Conservation (phyloP, 768 basidiomycete species). For the Termitomyces eurrhizus region DNA sequence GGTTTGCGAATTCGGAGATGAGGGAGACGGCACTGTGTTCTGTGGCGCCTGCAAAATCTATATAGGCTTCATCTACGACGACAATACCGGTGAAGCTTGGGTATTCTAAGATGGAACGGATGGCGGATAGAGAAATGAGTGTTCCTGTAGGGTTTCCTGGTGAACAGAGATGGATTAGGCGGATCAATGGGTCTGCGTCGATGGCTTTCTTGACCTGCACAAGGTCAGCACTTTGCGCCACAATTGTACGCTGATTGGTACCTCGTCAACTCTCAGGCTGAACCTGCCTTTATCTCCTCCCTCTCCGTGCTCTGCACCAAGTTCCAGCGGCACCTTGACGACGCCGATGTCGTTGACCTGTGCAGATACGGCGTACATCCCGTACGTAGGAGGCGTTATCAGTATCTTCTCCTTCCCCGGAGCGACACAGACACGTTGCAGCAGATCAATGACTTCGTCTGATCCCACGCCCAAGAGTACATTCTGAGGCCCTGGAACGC, state of each 20-base stretch:
- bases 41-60: slow-evolving; percentile 73
- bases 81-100: slow-evolving; percentile 86
- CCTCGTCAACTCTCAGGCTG: slow-evolving; percentile 70
- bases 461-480: slow-evolving; percentile 96
- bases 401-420: slow-evolving; percentile 82
- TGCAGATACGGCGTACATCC: slow-evolving; percentile 95
- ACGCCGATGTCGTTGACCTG: slow-evolving; percentile 91
- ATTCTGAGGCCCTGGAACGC: slow-evolving; percentile 56
- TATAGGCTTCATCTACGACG: slow-evolving; percentile 95
- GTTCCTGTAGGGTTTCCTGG: slow-evolving; percentile 98
- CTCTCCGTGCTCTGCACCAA: slow-evolving; percentile 58
- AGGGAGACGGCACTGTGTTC: slow-evolving; percentile 64
- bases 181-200: slow-evolving; percentile 70
- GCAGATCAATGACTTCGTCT: slow-evolving; percentile 93
- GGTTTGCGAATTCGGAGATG: slow-evolving; percentile 77
- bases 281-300: slow-evolving; percentile 73
- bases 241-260: slow-evolving; percentile 27
- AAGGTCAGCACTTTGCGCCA: not conserved
- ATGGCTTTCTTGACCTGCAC: slow-evolving; percentile 67
- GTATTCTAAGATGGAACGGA: slow-evolving; percentile 72
- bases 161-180: slow-evolving; percentile 92
- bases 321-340: slow-evolving; percentile 69
- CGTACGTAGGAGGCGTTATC: slow-evolving; percentile 93
- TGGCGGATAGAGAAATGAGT: slow-evolving; percentile 63
- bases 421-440: slow-evolving; percentile 84